Conservation (phyloP, 2,329 filamentous ascomycete species). For the Knoxdaviesia capensis region DNA sequence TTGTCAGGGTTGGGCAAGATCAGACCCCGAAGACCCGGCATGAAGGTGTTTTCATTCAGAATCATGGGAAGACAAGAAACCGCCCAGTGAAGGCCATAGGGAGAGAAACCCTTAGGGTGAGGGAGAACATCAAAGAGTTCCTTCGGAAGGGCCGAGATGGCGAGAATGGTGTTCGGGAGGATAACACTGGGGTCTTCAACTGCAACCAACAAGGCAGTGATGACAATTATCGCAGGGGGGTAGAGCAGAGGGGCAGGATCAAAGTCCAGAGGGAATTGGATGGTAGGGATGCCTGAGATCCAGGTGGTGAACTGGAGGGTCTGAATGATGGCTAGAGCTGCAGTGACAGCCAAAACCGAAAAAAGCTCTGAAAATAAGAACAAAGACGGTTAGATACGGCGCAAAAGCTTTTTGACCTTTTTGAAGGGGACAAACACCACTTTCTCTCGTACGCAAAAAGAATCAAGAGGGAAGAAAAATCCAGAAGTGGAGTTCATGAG, state of each 20-base stretch:
- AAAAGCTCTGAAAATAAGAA: conserved; percentile 18
- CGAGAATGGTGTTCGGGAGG: conserved; percentile 64
- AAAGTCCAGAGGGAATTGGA: conserved; percentile 52
- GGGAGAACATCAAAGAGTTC: conserved; percentile 34
- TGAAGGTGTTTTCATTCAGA: not conserved
- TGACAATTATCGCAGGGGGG: conserved; percentile 53
- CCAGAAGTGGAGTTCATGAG: no score
- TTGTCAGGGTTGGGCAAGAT: not conserved
- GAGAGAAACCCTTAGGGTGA: conserved; percentile 26
- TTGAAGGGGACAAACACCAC: not conserved
- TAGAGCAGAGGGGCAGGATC: conserved; percentile 87
- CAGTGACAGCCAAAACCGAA: conserved; percentile 15
- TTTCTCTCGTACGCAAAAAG: no score
- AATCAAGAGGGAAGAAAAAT: no score
- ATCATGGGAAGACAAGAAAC: conserved; percentile 49
- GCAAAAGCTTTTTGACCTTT: conserved; percentile 4
- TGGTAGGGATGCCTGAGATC: conserved; percentile 20
- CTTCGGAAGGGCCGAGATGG: conserved; percentile 56
- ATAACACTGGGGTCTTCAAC: conserved; percentile 39
- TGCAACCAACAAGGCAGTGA: conserved; percentile 57
- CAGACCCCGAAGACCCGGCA: not conserved
- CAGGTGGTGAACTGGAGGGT: conserved; percentile 36
- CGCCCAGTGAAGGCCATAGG: conserved; percentile 56
- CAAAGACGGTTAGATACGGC: not conserved
- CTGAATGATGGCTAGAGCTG: conserved; percentile 28